Conservation (phyloP, 768 basidiomycete species). For the Leccinum aurantiacum region DNA sequence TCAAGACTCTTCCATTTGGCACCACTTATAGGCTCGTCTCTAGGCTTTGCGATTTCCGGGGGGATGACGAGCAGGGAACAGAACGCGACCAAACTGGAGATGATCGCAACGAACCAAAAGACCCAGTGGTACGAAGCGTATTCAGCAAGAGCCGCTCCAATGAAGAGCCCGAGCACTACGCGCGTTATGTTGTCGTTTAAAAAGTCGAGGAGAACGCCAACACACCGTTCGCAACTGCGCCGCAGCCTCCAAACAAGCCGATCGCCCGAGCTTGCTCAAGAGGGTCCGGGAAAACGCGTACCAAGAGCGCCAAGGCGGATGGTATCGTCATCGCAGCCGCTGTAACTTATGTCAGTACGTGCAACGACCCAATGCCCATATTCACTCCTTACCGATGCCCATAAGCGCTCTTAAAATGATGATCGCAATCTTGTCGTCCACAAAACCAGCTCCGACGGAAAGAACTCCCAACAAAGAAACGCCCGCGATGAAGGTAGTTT, state of each 20-base stretch:
- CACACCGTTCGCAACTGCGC: slow-evolving; percentile 45
- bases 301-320: slow-evolving; percentile 48
- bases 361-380: background rate
- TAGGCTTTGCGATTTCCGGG: slow-evolving; percentile 9
- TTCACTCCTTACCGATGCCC: slow-evolving; percentile 38
- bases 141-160: slow-evolving; percentile 44
- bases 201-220: background rate
- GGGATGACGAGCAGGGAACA: slow-evolving; percentile 37
- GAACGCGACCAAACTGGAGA: slow-evolving; percentile 35
- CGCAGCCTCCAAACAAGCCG: slow-evolving; percentile 46
- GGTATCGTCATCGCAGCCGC: slow-evolving; percentile 52
- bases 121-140: slow-evolving; percentile 49
- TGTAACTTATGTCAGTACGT: slow-evolving; percentile 15
- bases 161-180: slow-evolving; percentile 40
- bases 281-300: slow-evolving; percentile 49
- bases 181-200: background rate
- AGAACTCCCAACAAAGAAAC: slow-evolving; percentile 41
- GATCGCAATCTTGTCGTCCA: slow-evolving; percentile 44
- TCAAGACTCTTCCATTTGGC: slow-evolving; percentile 37
- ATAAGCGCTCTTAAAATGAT: slow-evolving; percentile 52
- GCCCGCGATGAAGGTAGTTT: slow-evolving; percentile 44
- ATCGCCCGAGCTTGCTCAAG: slow-evolving; percentile 48
- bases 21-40: background rate
- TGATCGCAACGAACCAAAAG: slow-evolving; percentile 47
- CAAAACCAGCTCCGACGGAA: slow-evolving; percentile 47